Evolutionary conservation across 345 rosid species (phyloP).

Genomic region (Brassica napus): Da-Ae NC_063443.1:13179001-13179500

Average conservation of each 20-base stretch:
- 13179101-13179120: neutral
- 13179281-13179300: neutral
- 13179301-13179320: neutral
- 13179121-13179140: neutral
- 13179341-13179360: too few species aligned
- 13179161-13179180: neutral
- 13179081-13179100: neutral
- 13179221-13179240: neutral
- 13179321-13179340: too few species aligned
- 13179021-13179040: neutral
- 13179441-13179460: neutral
- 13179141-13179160: neutral
- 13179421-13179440: neutral
- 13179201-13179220: neutral
- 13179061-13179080: neutral
- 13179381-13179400: neutral
- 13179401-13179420: neutral
- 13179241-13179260: neutral
- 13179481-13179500: neutral
- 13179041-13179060: neutral
- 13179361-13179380: neutral
- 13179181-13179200: neutral
- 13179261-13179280: neutral
- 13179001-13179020: neutral
- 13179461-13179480: neutral